Evolutionary conservation across 169 alveolate species (phyloP).

Genomic region (Eimeria maxima): DNA sequence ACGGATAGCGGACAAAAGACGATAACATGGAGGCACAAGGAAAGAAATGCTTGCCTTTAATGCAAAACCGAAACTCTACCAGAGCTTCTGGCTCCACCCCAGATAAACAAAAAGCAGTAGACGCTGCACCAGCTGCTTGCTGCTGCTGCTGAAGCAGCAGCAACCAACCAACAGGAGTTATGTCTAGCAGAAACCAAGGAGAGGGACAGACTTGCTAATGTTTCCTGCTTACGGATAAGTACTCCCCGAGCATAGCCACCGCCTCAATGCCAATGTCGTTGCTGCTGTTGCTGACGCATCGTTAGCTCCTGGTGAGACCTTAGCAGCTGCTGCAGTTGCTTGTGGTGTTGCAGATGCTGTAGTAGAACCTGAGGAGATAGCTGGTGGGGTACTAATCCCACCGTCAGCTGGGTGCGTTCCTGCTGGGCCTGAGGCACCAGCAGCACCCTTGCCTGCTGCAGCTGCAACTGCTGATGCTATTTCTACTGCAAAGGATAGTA

Average conservation of each 20-base stretch:
- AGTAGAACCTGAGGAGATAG: neutral
- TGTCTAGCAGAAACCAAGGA: too few relatives aligned
- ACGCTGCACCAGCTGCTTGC: neutral
- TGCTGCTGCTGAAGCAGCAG: neutral
- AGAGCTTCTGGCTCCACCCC: neutral
- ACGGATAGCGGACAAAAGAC: too few relatives aligned
- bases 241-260: neutral
- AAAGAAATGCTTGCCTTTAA: too few relatives aligned
- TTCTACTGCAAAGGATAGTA: neutral
- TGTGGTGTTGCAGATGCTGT: neutral
- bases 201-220: neutral
- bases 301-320: neutral
- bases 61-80: too few relatives aligned
- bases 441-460: neutral
- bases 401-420: neutral
- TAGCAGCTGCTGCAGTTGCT: neutral
- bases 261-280: neutral
- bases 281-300: neutral
- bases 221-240: neutral
- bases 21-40: too few relatives aligned
- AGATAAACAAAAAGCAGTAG: neutral
- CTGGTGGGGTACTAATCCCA: neutral
- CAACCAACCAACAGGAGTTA: neutral
- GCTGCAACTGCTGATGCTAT: neutral
- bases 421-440: neutral